Conservation (phyloP, 169 alveolate species). For the Plasmodium gaboni region DNA sequence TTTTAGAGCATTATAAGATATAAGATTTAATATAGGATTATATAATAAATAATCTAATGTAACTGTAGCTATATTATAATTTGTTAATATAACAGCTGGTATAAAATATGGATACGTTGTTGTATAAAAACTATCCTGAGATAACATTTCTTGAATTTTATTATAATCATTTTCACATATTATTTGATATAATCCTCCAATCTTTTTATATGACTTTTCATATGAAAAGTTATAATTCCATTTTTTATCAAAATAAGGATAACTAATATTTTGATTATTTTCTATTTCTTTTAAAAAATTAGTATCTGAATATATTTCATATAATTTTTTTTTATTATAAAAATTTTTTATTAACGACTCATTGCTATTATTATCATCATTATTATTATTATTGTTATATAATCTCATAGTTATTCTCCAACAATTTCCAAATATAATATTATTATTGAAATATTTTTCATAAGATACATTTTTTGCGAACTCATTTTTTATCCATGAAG, state of each 20-base stretch:
- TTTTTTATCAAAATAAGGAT: slow-evolving; percentile 23
- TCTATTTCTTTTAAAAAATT: slow-evolving; percentile 44
- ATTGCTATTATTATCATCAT: not conserved
- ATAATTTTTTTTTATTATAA: slow-evolving; percentile 56
- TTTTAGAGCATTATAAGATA: slow-evolving; percentile 73
- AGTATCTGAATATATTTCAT: slow-evolving; percentile 75
- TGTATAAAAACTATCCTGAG: slow-evolving; percentile 76
- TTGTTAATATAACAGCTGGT: slow-evolving; percentile 80
- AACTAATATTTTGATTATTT: slow-evolving; percentile 26
- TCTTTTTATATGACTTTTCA: slow-evolving; percentile 60
- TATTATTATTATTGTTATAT: slow-evolving; percentile 36
- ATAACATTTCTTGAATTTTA: slow-evolving; percentile 70
- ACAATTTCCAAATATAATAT: slow-evolving; percentile 60
- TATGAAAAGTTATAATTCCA: slow-evolving; percentile 50
- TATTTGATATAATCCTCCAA: slow-evolving; percentile 80
- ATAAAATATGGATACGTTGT: slow-evolving; percentile 80
- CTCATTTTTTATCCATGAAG: slow-evolving; percentile 56
- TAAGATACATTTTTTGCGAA: slow-evolving; percentile 30
- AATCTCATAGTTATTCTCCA: slow-evolving; percentile 76
- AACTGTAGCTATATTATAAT: slow-evolving; percentile 75
- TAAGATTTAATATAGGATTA: slow-evolving; percentile 77
- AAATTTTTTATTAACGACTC: slow-evolving; percentile 23
- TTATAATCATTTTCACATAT: slow-evolving; percentile 76
- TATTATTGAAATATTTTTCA: slow-evolving; percentile 42
- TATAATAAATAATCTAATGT: slow-evolving; percentile 78